These are phyloP conservation scores for Setaria viridis DNA, from an alignment of 202 grass and related monocot genomes.

Conservation along the genomic window DNA sequence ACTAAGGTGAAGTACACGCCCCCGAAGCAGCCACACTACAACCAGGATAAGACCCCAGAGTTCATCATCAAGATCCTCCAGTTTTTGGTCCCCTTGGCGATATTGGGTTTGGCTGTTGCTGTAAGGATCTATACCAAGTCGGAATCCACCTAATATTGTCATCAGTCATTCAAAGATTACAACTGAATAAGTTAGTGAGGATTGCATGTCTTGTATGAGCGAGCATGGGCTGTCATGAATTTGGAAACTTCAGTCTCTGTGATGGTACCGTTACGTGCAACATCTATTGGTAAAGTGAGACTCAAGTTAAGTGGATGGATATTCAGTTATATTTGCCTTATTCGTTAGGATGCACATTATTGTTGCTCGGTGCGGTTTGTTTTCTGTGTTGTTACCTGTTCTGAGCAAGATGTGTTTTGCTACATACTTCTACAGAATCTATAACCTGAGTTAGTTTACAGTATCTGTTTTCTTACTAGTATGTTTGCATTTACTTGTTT, in stretches of 20 bases:
- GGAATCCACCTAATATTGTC: slow-evolving; percentile 43
- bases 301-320: slow-evolving; percentile 34
- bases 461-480: not conserved
- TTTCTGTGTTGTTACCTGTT: not conserved
- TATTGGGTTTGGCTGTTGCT: slow-evolving; percentile 67
- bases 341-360: not conserved
- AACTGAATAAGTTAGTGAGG: slow-evolving; percentile 54
- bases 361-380: slow-evolving; percentile 10
- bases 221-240: slow-evolving; percentile 38
- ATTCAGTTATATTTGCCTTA: slow-evolving; percentile 30
- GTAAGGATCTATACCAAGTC: slow-evolving; percentile 85
- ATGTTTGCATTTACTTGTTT: not conserved
- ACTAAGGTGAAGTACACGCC: slow-evolving; percentile 73
- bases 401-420: not conserved
- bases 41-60: slow-evolving; percentile 82
- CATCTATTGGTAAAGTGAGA: slow-evolving; percentile 29
- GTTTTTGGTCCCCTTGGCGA: slow-evolving; percentile 81
- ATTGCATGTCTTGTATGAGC: slow-evolving; percentile 25
- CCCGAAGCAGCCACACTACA: slow-evolving; percentile 84
- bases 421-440: not conserved
- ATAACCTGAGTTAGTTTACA: not conserved
- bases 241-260: slow-evolving; percentile 23
- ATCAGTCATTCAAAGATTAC: slow-evolving; percentile 19
- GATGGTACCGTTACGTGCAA: slow-evolving; percentile 27
- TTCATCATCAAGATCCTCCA: slow-evolving; percentile 89